Percentiles rank a stretch among this genome's conserved stretches.
Evolutionary conservation across 1,139 yeast genomes (phyloP).

Genomic region (Diutina sp.): DNA sequence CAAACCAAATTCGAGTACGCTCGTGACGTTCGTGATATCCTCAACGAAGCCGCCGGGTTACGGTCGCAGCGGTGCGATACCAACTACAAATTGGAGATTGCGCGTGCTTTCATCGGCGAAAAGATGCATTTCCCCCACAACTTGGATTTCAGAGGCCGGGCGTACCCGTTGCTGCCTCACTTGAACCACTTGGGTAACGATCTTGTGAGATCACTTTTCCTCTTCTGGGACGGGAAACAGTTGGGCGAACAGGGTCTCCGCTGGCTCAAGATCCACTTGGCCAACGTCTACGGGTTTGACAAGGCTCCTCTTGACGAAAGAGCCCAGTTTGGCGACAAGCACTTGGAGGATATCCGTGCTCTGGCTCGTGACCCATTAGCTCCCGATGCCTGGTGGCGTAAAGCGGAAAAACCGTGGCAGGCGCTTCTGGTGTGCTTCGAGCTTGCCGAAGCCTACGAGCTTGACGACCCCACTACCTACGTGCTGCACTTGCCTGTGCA

Average conservation of each 20-base stretch:
- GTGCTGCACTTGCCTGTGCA: slow-evolving; percentile 83
- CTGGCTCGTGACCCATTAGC: slow-evolving; percentile 62
- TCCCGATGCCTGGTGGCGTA: slow-evolving; percentile 61
- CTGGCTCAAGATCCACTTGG: slow-evolving; percentile 87
- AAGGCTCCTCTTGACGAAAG: slow-evolving; percentile 74
- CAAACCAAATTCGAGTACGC: slow-evolving; percentile 56
- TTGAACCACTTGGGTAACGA: slow-evolving; percentile 83
- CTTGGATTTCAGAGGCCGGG: slow-evolving; percentile 90
- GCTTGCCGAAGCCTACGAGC: slow-evolving; percentile 53
- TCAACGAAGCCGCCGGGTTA: slow-evolving; percentile 49
- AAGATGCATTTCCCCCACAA: slow-evolving; percentile 89
- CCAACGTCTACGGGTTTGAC: slow-evolving; percentile 81
- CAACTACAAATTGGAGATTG: slow-evolving; percentile 88
- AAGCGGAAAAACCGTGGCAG: slow-evolving; percentile 95
- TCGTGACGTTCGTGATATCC: slow-evolving; percentile 39
- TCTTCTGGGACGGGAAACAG: slow-evolving; percentile 80
- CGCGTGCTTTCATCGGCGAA: slow-evolving; percentile 84
- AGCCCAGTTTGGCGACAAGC: slow-evolving; percentile 54
- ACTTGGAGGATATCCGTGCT: slow-evolving; percentile 46
- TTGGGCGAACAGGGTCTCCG: slow-evolving; percentile 64
- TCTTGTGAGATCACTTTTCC: slow-evolving; percentile 70
- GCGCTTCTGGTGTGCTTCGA: slow-evolving; percentile 81
- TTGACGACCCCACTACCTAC: slow-evolving; percentile 63
- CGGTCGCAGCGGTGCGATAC: slow-evolving; percentile 89
- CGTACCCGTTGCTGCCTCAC: slow-evolving; percentile 83